These are phyloP conservation scores for Neopestalotiopsis sp. DNA, from an alignment of 2,329 filamentous ascomycete species.

Conservation along the genomic window DNA sequence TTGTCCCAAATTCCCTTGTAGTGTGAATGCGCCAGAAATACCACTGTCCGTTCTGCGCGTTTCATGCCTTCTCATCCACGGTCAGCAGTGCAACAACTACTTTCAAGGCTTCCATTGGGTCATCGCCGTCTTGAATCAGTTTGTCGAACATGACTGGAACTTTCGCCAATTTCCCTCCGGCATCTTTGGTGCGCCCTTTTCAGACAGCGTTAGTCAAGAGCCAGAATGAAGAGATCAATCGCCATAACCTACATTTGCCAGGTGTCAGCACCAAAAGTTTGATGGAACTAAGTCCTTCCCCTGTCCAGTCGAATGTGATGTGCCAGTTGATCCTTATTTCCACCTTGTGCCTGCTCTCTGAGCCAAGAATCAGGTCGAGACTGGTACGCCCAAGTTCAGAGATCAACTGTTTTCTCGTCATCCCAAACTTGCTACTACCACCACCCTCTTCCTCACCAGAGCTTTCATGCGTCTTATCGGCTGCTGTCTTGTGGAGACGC, in stretches of 20 bases:
- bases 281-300: slow-evolving; percentile 68
- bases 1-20: background rate
- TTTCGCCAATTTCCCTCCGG: slow-evolving; percentile 58
- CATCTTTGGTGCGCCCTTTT: slow-evolving; percentile 65
- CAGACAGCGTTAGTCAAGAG: background rate
- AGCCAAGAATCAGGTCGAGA: slow-evolving; percentile 50
- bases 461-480: slow-evolving; percentile 20
- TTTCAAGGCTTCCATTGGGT: slow-evolving; percentile 61
- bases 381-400: slow-evolving; percentile 59
- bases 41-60: background rate
- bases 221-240: too few species aligned
- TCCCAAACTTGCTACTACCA: slow-evolving; percentile 25
- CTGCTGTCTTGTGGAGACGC: slow-evolving; percentile 24
- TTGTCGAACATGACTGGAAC: slow-evolving; percentile 67
- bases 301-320: slow-evolving; percentile 74
- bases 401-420: slow-evolving; percentile 52
- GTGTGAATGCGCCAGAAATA: background rate
- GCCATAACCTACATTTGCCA: slow-evolving; percentile 62
- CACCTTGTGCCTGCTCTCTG: slow-evolving; percentile 24
- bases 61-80: slow-evolving; percentile 40
- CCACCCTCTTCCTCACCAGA: slow-evolving; percentile 29
- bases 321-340: slow-evolving; percentile 64
- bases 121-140: slow-evolving; percentile 60
- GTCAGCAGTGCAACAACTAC: slow-evolving; percentile 66
- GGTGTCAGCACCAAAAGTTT: slow-evolving; percentile 62